Conservation (phyloP, 2,329 filamentous ascomycete genomes). For the Emmonsia crescens region DNA sequence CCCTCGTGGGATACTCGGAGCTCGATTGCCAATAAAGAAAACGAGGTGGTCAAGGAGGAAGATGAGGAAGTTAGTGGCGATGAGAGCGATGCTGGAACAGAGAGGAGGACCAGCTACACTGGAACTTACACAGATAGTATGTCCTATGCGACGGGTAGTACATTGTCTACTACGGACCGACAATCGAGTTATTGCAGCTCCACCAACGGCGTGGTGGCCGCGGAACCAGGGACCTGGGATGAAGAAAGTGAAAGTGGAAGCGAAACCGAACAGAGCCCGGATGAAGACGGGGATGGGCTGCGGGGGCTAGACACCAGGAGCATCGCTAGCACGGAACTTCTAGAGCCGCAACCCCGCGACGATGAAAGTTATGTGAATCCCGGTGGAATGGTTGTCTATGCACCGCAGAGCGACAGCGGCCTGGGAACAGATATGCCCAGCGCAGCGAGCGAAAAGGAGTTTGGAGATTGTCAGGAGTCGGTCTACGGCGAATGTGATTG, state of each 20-base stretch:
- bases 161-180: constrained; percentile 26
- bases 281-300: not conserved
- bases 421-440: constrained; percentile 20
- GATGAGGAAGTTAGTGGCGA: constrained; percentile 38
- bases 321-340: not conserved
- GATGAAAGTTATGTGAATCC: constrained; percentile 11
- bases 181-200: constrained; percentile 32
- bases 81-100: constrained; percentile 42
- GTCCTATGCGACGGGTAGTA: constrained; percentile 30
- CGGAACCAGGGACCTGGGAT: constrained; percentile 17
- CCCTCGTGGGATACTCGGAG: constrained; percentile 54
- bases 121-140: constrained; percentile 34
- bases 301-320: not conserved
- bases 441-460: constrained; percentile 10
- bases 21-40: constrained; percentile 47
- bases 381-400: constrained; percentile 15
- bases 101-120: constrained; percentile 35
- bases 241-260: constrained; percentile 14
- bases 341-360: constrained; percentile 1
- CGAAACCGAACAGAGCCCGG: constrained; percentile 4
- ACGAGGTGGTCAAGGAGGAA: constrained; percentile 53
- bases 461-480: constrained; percentile 8
- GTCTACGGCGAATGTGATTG: constrained; percentile 5
- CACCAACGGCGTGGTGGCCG: constrained; percentile 24
- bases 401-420: constrained; percentile 20